Evolutionary conservation across 345 rosid genomes (phyloP), one percentile per base, ranked within the genome.

Genomic region (Lepidium aucheri): DNA sequence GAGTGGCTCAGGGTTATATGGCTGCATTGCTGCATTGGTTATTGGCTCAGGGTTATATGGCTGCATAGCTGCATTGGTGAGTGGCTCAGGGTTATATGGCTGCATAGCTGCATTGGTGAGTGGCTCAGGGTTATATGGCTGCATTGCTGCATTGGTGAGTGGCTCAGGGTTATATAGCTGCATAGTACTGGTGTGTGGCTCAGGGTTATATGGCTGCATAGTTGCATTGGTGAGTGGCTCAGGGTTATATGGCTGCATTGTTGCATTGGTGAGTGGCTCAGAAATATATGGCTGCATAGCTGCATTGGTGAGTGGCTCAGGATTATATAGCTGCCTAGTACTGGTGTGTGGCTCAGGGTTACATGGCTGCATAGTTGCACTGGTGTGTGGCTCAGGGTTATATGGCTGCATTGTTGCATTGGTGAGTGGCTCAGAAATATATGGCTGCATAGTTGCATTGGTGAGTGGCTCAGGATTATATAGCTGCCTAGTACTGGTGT

Each of bases 131-230:
- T 59, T 60, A 33, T 14, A 35, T 59, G 51, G 41, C n/a, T 38
- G 30, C 2, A 39, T n/a, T 34, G 67, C n/a, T 47, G 39, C 34
- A 52, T 18, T 26, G 32, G 36, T 50, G 26, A 13, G 63, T 35
- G 44, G 24, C 41, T 60, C 45, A 44, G 38, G 45, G 22, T 59
- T 60, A 33, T 11, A 36, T 60, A 35, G 57, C 26, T 52, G 77
- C 18, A 39, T 10, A 42, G 67, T 20, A 52, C 17, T 26, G 32
- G 36, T 50, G 26, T 26, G 63, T 35, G 44, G 24, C 41, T 60
- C 45, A 44, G 38, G 45, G 22, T 59, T 60, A 33, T 11, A 36
- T 60, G 42, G 51, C 26, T 52, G 77, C 18, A 39, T n/a, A 42
- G 67, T 20, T 55, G 39, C 34, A 52, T n/a, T 26, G 32, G 36